Conservation (phyloP, 148 eudicot genomes). For the Linanthus parryae region DNA sequence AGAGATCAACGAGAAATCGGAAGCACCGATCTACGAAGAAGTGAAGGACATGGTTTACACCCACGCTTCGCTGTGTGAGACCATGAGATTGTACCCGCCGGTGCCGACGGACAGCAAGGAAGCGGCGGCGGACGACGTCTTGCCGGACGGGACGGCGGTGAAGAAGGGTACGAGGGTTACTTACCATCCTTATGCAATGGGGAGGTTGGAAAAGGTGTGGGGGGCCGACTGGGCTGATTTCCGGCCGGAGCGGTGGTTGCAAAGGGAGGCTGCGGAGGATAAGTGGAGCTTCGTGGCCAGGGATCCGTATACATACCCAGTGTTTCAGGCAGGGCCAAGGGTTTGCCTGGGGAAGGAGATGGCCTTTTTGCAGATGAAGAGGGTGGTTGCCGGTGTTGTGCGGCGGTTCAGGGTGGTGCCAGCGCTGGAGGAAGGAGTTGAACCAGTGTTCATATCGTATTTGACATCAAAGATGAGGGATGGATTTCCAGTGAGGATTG, state of each 20-base stretch:
- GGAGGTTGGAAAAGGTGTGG: constrained; percentile 1
- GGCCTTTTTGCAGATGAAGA: constrained; percentile 4
- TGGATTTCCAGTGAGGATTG: not conserved
- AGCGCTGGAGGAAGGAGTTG: not conserved
- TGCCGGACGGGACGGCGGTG: not conserved
- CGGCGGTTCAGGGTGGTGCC: constrained; percentile 2
- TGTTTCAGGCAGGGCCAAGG: constrained; percentile 6
- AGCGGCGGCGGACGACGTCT: not conserved
- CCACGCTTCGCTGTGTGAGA: not conserved
- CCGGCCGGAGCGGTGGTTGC: constrained; percentile 1
- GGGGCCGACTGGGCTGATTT: not conserved
- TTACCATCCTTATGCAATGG: constrained; percentile 1
- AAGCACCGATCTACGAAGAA: not conserved
- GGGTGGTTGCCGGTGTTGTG: not conserved
- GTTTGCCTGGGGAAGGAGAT: constrained; percentile 1
- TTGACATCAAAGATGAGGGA: not conserved
- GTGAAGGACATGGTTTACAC: constrained; percentile 2
- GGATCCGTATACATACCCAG: constrained; percentile 1
- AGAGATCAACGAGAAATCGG: not conserved
- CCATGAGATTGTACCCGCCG: constrained; percentile 4
- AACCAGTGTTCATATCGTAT: not conserved
- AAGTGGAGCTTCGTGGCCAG: not conserved
- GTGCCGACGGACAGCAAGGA: not conserved
- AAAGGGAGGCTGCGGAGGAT: not conserved
- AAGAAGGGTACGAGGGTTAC: constrained; percentile 3